These are phyloP conservation scores for Limonium bicolor DNA, from an alignment of 148 eudicot species.

Conservation along the genomic window DNA sequence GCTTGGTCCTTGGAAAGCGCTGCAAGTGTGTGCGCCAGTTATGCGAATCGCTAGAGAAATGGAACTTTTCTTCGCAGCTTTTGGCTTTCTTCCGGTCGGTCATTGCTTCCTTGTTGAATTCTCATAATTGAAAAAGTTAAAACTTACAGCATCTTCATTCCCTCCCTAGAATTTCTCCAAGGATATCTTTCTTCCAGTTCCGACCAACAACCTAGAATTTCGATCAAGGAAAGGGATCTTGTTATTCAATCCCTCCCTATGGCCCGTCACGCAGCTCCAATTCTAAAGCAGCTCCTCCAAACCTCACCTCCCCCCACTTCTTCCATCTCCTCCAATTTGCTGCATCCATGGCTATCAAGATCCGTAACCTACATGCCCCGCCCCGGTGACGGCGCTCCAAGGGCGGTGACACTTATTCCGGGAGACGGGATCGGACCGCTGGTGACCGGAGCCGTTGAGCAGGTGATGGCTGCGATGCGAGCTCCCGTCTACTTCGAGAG, in stretches of 20 bases:
- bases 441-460: constrained; percentile 21
- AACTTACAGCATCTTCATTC: no score
- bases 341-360: constrained; percentile 5
- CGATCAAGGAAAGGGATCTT: neutral
- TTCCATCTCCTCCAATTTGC: constrained; percentile 2
- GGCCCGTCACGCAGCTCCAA: constrained; percentile 13
- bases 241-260: neutral
- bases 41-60: no score
- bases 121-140: no score
- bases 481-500: constrained; percentile 20
- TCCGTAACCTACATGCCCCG: constrained; percentile 24
- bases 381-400: constrained; percentile 22
- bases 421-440: constrained; percentile 27
- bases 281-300: constrained; percentile 10
- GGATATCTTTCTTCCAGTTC: no score
- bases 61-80: no score
- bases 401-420: constrained; percentile 17
- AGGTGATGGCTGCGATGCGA: constrained; percentile 26
- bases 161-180: no score
- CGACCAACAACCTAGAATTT: constrained; percentile 1
- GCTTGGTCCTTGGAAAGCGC: no score
- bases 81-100: no score
- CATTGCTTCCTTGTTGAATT: no score
- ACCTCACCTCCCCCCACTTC: neutral
- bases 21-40: no score